Percentiles rank a stretch among this genome's conserved stretches.
Conservation (phyloP, 208 protist species). For the Crithidia acanthocephali region DNA sequence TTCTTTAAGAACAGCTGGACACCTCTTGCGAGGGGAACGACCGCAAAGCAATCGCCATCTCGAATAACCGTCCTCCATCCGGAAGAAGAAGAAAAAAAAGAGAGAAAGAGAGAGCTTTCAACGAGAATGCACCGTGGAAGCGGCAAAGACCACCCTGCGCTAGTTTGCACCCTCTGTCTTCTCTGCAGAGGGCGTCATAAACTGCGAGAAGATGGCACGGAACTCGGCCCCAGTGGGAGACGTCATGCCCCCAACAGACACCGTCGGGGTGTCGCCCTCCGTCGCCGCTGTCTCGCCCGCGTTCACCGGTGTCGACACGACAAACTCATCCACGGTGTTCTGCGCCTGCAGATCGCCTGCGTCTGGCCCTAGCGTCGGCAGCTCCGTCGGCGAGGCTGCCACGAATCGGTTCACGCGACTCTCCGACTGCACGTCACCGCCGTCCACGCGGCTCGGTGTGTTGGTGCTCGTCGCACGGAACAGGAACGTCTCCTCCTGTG, state of each 20-base stretch:
- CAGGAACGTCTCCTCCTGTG: background rate
- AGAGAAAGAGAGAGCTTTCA: background rate
- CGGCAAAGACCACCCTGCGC: background rate
- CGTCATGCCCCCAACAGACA: slow-evolving; percentile 19
- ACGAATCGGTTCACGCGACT: slow-evolving; percentile 34
- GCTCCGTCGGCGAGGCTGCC: slow-evolving; percentile 21
- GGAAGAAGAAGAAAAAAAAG: too few species aligned
- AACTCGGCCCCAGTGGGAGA: slow-evolving; percentile 41
- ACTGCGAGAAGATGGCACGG: slow-evolving; percentile 56
- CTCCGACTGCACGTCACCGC: slow-evolving; percentile 8
- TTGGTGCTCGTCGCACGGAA: background rate
- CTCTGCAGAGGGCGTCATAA: slow-evolving; percentile 35
- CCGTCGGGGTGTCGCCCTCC: background rate
- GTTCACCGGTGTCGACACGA: slow-evolving; percentile 19
- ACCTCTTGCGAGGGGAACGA: too few species aligned
- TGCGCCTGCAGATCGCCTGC: slow-evolving; percentile 4
- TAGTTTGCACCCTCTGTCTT: background rate
- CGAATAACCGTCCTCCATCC: too few species aligned
- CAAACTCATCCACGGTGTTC: slow-evolving; percentile 31
- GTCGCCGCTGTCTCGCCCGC: background rate
- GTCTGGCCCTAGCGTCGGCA: slow-evolving; percentile 6
- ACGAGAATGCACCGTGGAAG: background rate
- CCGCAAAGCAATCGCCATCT: too few species aligned
- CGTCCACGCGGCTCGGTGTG: slow-evolving; percentile 16
- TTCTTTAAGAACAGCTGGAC: too few species aligned